Evolutionary conservation across 768 basidiomycete species (phyloP).

Genomic region (Hygrophorus pudorinus): DNA sequence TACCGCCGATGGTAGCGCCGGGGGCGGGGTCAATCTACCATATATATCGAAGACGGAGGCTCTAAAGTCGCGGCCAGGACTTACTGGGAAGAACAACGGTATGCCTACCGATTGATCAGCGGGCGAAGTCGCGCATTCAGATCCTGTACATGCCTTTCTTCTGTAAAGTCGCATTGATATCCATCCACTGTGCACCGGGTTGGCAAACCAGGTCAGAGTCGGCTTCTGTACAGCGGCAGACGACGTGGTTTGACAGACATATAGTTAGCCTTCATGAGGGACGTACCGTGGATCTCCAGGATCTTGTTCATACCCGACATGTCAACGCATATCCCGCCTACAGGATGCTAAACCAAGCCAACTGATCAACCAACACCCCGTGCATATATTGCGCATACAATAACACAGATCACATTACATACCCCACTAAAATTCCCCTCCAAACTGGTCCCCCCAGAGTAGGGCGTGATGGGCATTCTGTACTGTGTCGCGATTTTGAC

Average conservation of each 20-base stretch:
- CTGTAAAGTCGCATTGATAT: slow-evolving; percentile 60
- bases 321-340: slow-evolving; percentile 73
- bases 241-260: background rate
- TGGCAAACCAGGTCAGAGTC: slow-evolving; percentile 74
- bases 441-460: slow-evolving; percentile 72
- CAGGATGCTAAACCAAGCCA: slow-evolving; percentile 19
- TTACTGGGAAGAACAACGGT: slow-evolving; percentile 80
- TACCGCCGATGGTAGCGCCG: slow-evolving; percentile 77
- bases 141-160: slow-evolving; percentile 29
- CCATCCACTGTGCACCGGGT: slow-evolving; percentile 70
- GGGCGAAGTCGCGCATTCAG: too few species aligned
- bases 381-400: background rate
- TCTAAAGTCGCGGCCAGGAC: slow-evolving; percentile 12
- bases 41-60: background rate
- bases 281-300: slow-evolving; percentile 58
- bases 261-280: background rate
- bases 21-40: slow-evolving; percentile 61
- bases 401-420: slow-evolving; percentile 12
- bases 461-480: slow-evolving; percentile 68
- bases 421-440: slow-evolving; percentile 72
- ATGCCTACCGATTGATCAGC: slow-evolving; percentile 21
- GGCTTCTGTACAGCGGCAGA: slow-evolving; percentile 29
- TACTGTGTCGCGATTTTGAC: slow-evolving; percentile 69
- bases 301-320: slow-evolving; percentile 73
- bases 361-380: background rate